A percentile compares a stretch with the other conserved stretches of the same genome.
These are phyloP conservation scores for Trypanosoma avium DNA, from an alignment of 208 protist species.

Conservation along the genomic window DNA sequence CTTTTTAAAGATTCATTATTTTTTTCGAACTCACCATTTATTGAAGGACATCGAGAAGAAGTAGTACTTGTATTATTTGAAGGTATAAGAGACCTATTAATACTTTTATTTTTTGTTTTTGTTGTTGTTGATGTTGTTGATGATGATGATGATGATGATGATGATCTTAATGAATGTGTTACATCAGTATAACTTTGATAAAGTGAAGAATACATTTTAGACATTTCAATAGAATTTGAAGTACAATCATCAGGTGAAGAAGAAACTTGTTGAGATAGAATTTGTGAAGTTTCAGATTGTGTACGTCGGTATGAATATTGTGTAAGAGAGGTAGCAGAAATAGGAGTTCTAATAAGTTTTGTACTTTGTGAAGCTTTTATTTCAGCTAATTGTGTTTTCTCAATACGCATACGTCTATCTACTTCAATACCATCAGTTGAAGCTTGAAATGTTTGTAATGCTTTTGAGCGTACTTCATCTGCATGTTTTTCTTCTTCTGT, in stretches of 20 bases:
- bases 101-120: background rate
- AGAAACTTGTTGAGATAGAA: too few relatives aligned
- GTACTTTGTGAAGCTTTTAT: slow-evolving; percentile 31
- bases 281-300: background rate
- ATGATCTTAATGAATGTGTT: background rate
- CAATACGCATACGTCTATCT: slow-evolving; percentile 37
- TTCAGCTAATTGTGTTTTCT: slow-evolving; percentile 35
- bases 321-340: slow-evolving; percentile 73
- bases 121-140: too few relatives aligned
- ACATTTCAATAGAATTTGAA: slow-evolving; percentile 26
- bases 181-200: slow-evolving; percentile 28
- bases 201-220: slow-evolving; percentile 41
- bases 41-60: slow-evolving; percentile 10
- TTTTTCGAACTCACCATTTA: background rate
- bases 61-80: slow-evolving; percentile 3
- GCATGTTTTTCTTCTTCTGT: slow-evolving; percentile 22
- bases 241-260: background rate
- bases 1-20: background rate
- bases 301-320: slow-evolving; percentile 35
- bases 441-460: slow-evolving; percentile 39
- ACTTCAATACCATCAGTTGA: slow-evolving; percentile 46
- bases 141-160: too few relatives aligned
- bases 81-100: background rate
- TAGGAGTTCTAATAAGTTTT: slow-evolving; percentile 43
- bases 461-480: slow-evolving; percentile 26